A percentile compares a stretch with the other conserved stretches of the same genome.
Evolutionary conservation across 192 early-diverging fungal genomes (phyloP).

Genomic region (Coemansia sp.): DNA sequence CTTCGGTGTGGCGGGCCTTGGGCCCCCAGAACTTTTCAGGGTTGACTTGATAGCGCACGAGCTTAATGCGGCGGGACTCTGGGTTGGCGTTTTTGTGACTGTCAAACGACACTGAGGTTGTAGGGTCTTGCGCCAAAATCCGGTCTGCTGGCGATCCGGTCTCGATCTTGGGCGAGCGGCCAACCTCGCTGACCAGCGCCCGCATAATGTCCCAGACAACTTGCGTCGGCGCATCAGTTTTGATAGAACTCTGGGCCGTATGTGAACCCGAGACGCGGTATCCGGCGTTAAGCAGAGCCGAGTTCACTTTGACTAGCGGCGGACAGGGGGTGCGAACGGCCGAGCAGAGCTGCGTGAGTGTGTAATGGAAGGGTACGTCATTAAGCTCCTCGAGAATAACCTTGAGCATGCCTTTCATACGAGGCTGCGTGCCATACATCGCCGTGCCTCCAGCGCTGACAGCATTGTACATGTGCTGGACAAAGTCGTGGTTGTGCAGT

Average conservation of each 20-base stretch:
- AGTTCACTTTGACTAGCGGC: constrained; percentile 68
- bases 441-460: constrained; percentile 58
- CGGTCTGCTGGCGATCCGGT: constrained; percentile 65
- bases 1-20: constrained; percentile 65
- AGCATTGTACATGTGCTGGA: constrained; percentile 72
- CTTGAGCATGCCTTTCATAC: constrained; percentile 96
- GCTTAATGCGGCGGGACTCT: constrained; percentile 71
- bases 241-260: constrained; percentile 74
- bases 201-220: constrained; percentile 95
- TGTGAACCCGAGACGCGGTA: constrained; percentile 89
- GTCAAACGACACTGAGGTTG: constrained; percentile 70
- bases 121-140: constrained; percentile 56
- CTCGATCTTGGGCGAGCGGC: constrained; percentile 62
- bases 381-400: constrained; percentile 75
- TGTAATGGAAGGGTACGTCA: constrained; percentile 83
- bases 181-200: constrained; percentile 66
- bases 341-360: constrained; percentile 63
- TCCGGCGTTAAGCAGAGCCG: constrained; percentile 89
- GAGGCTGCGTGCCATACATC: constrained; percentile 74
- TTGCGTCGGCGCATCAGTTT: constrained; percentile 84
- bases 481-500: constrained; percentile 83
- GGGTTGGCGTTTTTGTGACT: constrained; percentile 70
- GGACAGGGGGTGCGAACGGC: constrained; percentile 75
- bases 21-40: constrained; percentile 98
- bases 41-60: constrained; percentile 94